Evolutionary conservation across 106 monocot genomes (phyloP).

Genomic region (Iris macrosiphon): DNA sequence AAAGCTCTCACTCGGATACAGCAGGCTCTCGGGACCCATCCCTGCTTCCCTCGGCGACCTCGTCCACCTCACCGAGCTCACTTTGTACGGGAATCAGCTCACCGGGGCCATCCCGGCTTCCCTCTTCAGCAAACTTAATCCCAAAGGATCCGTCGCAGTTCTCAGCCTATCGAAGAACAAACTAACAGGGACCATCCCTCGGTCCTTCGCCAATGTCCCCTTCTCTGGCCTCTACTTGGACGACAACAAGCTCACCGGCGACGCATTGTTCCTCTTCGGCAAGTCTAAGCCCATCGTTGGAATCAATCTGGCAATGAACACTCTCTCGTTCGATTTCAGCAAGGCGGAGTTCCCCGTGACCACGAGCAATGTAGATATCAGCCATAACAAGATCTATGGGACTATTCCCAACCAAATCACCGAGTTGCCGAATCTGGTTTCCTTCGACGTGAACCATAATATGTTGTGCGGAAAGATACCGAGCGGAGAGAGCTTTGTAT

Average conservation of each 20-base stretch:
- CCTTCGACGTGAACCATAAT: neutral
- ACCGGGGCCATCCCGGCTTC: slow-evolving; percentile 21
- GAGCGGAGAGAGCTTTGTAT: neutral
- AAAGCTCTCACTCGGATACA: too few species aligned
- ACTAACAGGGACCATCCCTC: too few species aligned
- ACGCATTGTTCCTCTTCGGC: too few species aligned
- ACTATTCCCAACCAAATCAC: neutral
- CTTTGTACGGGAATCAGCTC: slow-evolving; percentile 22
- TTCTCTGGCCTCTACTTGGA: too few species aligned
- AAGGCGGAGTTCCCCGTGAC: neutral
- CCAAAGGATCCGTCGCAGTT: neutral
- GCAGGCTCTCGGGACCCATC: slow-evolving; percentile 21
- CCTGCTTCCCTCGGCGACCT: slow-evolving; percentile 29
- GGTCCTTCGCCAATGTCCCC: too few species aligned
- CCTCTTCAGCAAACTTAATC: slow-evolving; percentile 16
- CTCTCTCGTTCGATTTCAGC: neutral
- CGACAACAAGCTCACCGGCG: too few species aligned
- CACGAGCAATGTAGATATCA: neutral
- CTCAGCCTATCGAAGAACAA: too few species aligned
- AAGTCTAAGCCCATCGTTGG: too few species aligned
- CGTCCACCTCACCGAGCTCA: slow-evolving; percentile 16
- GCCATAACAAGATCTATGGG: neutral
- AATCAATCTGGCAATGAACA: too few species aligned
- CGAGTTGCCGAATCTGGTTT: neutral
- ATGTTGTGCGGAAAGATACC: neutral